A percentile compares a stretch with the other conserved stretches of the same genome.
Conservation (phyloP, 2,329 filamentous ascomycete species). For the Clonostachys rosea region DNA sequence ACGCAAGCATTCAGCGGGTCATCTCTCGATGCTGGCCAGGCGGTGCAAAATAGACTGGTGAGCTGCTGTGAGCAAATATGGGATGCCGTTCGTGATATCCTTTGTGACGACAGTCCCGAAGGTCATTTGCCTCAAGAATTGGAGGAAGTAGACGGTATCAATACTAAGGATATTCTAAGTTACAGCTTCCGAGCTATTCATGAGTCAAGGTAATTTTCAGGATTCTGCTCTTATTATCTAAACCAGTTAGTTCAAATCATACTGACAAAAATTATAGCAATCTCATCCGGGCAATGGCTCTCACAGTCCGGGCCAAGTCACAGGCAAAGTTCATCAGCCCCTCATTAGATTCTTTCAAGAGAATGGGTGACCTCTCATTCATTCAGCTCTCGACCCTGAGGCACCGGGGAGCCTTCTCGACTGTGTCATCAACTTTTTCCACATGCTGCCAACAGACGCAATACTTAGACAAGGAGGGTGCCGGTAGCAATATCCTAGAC, state of each 20-base stretch:
- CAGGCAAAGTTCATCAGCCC: constrained; percentile 39
- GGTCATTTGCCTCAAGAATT: constrained; percentile 76
- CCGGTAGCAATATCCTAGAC: constrained; percentile 44
- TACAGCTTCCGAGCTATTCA: constrained; percentile 96
- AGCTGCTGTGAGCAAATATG: constrained; percentile 66
- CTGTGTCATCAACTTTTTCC: constrained; percentile 83
- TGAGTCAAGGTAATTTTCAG: constrained; percentile 68
- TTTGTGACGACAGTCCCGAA: constrained; percentile 94
- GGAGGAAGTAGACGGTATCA: constrained; percentile 65
- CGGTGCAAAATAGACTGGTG: constrained; percentile 52
- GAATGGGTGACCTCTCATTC: constrained; percentile 72
- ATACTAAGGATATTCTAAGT: constrained; percentile 85
- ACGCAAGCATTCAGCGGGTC: constrained; percentile 29
- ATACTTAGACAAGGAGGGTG: constrained; percentile 27
- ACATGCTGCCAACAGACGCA: constrained; percentile 68
- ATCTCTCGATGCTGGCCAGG: constrained; percentile 25
- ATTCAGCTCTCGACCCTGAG: constrained; percentile 76
- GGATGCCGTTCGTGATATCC: constrained; percentile 66
- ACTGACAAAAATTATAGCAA: constrained; percentile 46
- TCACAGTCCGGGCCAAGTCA: constrained; percentile 44
- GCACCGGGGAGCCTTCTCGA: constrained; percentile 90
- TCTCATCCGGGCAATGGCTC: constrained; percentile 60
- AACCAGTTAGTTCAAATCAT: not conserved
- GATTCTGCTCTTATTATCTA: not conserved
- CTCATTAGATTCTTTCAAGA: constrained; percentile 50